These are phyloP conservation scores for Cryptococcus sp. DNA, from an alignment of 1,284 basidiomycete species.

Conservation along the genomic window DNA sequence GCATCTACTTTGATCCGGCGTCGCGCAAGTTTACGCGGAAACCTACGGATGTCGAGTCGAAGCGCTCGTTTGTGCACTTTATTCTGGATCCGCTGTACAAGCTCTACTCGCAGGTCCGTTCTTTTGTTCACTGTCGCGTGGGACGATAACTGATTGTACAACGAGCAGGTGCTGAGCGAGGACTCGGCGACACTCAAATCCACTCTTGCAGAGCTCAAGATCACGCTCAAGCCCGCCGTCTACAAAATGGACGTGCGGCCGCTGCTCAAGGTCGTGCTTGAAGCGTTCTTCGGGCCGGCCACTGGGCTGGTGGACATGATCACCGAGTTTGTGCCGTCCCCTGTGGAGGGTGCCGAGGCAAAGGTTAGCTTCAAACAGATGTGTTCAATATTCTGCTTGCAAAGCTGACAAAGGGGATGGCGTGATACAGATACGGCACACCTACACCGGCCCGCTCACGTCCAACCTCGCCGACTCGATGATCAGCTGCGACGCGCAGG, in stretches of 20 bases:
- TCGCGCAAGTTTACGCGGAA: slow-evolving; percentile 84
- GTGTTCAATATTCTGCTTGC: not conserved
- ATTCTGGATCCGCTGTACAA: slow-evolving; percentile 97
- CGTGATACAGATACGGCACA: slow-evolving; percentile 62
- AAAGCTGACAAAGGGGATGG: slow-evolving; percentile 1
- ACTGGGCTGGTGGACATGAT: slow-evolving; percentile 91
- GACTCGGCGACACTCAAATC: slow-evolving; percentile 77
- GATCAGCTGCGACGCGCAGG: slow-evolving; percentile 76
- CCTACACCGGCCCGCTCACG: slow-evolving; percentile 81
- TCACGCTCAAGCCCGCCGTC: slow-evolving; percentile 85
- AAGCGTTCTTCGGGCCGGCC: slow-evolving; percentile 91
- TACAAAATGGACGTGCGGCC: slow-evolving; percentile 99
- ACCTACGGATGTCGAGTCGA: slow-evolving; percentile 72
- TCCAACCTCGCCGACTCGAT: slow-evolving; percentile 73
- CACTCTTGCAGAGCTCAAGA: slow-evolving; percentile 76
- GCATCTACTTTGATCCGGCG: slow-evolving; percentile 87
- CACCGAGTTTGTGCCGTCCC: slow-evolving; percentile 81
- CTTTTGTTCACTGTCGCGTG: not conserved
- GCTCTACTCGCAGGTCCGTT: slow-evolving; percentile 70
- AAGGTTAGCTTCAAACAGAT: slow-evolving; percentile 61
- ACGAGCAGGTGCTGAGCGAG: slow-evolving; percentile 75
- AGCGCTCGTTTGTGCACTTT: slow-evolving; percentile 91
- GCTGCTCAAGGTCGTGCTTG: slow-evolving; percentile 84
- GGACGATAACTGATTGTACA: slow-evolving; percentile 9
- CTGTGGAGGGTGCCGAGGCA: slow-evolving; percentile 62